Percentiles rank a stretch among this genome's conserved stretches.
phyloP scores from a whole-genome alignment of 129 eudicot genomes.

The Pittosporum tobira region DNA sequence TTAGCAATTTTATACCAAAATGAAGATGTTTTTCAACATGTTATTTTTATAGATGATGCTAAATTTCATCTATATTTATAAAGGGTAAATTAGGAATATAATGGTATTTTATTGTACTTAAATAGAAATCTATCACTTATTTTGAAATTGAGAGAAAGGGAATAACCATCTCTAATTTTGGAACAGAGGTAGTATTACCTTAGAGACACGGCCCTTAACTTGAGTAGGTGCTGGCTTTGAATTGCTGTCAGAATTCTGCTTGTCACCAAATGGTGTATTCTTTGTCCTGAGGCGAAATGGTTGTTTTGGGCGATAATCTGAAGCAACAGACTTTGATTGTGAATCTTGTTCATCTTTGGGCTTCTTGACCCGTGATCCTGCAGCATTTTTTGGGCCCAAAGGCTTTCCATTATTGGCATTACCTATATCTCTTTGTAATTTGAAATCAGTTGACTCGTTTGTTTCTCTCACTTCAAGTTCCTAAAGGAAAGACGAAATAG shows the following conservation, averaged over 20 bases:
- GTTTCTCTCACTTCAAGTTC: constrained; percentile 40
- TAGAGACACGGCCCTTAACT: constrained; percentile 26
- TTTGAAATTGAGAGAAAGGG: no score
- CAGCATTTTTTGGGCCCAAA: constrained; percentile 13
- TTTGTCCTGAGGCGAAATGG: constrained; percentile 31
- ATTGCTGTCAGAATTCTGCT: constrained; percentile 19
- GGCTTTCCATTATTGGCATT: constrained; percentile 39
- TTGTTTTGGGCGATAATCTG: constrained; percentile 27
- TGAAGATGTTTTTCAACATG: no score
- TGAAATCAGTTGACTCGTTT: constrained; percentile 17
- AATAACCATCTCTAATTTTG: no score
- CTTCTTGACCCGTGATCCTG: constrained; percentile 17
- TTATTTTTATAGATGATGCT: no score
- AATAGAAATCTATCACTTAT: no score
- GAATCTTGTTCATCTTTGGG: constrained; percentile 25
- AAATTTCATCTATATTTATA: no score
- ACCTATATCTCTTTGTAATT: constrained; percentile 25
- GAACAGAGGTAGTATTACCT: no score
- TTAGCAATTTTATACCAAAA: no score
- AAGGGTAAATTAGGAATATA: no score
- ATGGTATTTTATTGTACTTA: no score
- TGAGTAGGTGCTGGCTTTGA: constrained; percentile 30
- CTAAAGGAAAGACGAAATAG: constrained; percentile 24
- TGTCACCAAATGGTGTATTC: constrained; percentile 26
- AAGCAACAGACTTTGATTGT: constrained; percentile 20